Evolutionary conservation across 306 rosid genomes (phyloP), one percentile per base, ranked within the genome.

Genomic region (Cicer bijugum): DNA sequence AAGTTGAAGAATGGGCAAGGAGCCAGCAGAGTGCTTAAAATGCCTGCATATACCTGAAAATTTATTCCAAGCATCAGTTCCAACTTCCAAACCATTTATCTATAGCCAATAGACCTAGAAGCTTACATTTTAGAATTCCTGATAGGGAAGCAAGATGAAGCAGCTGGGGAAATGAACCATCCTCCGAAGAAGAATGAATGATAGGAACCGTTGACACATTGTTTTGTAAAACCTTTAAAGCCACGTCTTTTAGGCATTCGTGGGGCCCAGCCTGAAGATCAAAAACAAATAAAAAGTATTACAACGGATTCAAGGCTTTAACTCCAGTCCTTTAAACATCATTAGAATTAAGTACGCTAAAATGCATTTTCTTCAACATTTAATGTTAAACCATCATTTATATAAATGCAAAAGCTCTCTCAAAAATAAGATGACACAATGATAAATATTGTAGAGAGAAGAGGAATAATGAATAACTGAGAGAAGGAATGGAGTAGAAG

Each of bases 1-100:
- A 33, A 77, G 78, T 65, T 88, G 92, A 75, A 92, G 96, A 79
- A 92, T 86, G 68, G 97, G 97, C 84, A 92, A 81, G 72, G 91
- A 88, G 78, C 88, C 70, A 37, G 86, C 80, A 47, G 89, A 86
- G 79, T 89, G 85, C 81, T 86, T 85, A 78, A 89, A 92, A 70
- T 89, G 80, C 87, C 96, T 85, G 85, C 93, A 89, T 70, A 92
- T 85, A 82, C 92, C 97, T 92, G 93, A 79, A 84, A 85, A 67
- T 62, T 67, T 57, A 19, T 69, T 70, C 56, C 84, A 75, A 44
- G 53, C 37, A 74, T 91, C 45, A 89, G 87, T 83, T 74, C 64
- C 67, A 80, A 69, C 67, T 80, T 74, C 71, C 59, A 83, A 50
- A 66, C 42, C 67, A 71, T 75, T 59, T 80, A 67, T 44, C 69